Evolutionary conservation across 495 filamentous ascomycete genomes (phyloP), one percentile per base, ranked within the genome.

Genomic region (Ramalina peruviana): DNA sequence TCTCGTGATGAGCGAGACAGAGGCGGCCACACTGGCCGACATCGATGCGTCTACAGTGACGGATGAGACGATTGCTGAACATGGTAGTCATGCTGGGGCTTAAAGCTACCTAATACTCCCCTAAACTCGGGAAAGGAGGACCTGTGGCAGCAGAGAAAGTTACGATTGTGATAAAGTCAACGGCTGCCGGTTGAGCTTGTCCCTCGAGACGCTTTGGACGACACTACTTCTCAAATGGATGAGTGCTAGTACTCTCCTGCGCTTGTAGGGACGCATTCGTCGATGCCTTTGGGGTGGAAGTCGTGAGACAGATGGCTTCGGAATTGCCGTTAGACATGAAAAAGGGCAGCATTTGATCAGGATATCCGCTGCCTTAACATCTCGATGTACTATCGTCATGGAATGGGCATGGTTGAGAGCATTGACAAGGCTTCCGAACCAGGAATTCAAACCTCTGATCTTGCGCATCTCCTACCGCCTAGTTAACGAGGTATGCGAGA

Each of bases 1-100:
- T 50, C 64, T 95, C 41, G 76, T 95, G 33, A 69, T 95, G 52
- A 95, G 95, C 59, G 88, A 95, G 68, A 89, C 83, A 1, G 89
- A 96, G 65, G 85, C 88, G 0, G 75, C 79, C 13, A 69, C 87
- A 27, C 69, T 94, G 19, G 40, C 58, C 49, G 36, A n/a, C 16
- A 6, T 15, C 17, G 21, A 41, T 2, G 12, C 17, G 11, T 30
- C 20, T 5, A 26, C 40, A n/a, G n/a, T 27, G 10, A 74, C 76
- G 19, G 19, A 20, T 20, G 19, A 20, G 19, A 20, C 19, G 88
- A 87, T 4, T 89, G 11, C 69, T 69, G 48, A 88, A 85, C 56
- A 74, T 93, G 5, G 70, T 95, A 40, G 73, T 95, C 48, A 95
- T 90, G 17, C 68, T 95, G 13, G 89, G 90, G 0, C 70, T 77